These are phyloP conservation scores for Mariannaea sp. DNA, from an alignment of 2,329 filamentous ascomycete genomes.

Conservation along the genomic window DNA sequence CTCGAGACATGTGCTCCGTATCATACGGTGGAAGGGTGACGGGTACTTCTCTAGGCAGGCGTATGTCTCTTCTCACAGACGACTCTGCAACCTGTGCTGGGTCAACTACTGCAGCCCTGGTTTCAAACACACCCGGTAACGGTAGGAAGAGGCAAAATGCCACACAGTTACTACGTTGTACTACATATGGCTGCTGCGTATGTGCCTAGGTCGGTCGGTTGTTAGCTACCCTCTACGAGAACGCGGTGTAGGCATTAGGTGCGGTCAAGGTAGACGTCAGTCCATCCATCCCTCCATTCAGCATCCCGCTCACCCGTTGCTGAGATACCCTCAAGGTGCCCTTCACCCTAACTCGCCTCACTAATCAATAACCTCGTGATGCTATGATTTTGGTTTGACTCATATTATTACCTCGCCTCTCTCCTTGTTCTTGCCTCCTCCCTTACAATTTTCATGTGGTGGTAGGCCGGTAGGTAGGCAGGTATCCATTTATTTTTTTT, in stretches of 20 bases:
- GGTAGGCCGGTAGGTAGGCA: too few relatives aligned
- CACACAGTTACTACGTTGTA: too few relatives aligned
- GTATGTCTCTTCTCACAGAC: too few relatives aligned
- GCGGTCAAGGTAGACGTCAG: slow-evolving; percentile 10
- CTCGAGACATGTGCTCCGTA: neutral
- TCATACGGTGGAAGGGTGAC: too few relatives aligned
- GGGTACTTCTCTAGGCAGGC: too few relatives aligned
- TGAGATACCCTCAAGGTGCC: slow-evolving; percentile 2
- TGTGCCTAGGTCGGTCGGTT: too few relatives aligned
- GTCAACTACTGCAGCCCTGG: too few relatives aligned
- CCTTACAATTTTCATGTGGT: slow-evolving; percentile 6
- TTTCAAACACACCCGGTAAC: too few relatives aligned
- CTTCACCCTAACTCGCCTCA: slow-evolving; percentile 12
- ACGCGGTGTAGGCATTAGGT: neutral
- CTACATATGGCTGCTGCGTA: too few relatives aligned
- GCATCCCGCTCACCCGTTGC: slow-evolving; percentile 17
- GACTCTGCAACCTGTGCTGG: too few relatives aligned
- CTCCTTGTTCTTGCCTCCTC: neutral
- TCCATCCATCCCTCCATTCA: slow-evolving; percentile 6
- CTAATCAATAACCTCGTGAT: neutral
- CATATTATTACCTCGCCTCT: neutral
- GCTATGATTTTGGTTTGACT: neutral
- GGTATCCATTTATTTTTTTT: too few relatives aligned
- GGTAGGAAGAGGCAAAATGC: too few relatives aligned
- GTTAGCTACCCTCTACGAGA: neutral